These are phyloP conservation scores for Auricularia sp. DNA, from an alignment of 768 basidiomycete genomes.

Conservation along the genomic window DNA sequence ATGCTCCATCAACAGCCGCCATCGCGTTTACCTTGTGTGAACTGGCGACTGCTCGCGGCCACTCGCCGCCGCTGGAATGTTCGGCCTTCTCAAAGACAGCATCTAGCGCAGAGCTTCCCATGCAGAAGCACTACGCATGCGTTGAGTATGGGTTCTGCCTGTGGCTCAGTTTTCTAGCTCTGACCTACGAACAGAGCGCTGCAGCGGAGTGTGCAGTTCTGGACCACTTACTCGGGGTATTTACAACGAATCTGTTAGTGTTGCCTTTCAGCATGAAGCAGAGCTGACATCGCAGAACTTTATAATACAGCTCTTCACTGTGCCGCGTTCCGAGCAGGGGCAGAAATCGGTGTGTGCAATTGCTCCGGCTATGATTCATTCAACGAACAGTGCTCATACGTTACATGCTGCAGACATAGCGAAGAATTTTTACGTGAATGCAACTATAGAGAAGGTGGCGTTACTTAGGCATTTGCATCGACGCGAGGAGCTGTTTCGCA, in stretches of 20 bases:
- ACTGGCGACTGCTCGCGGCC: constrained; percentile 59
- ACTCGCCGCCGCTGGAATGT: constrained; percentile 62
- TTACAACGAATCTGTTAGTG: constrained; percentile 57
- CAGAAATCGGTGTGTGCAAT: constrained; percentile 50
- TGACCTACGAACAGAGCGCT: constrained; percentile 39
- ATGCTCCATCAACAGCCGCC: constrained; percentile 35
- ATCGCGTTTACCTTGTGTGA: constrained; percentile 74
- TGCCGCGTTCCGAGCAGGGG: constrained; percentile 61
- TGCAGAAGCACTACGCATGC: constrained; percentile 30
- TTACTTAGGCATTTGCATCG: constrained; percentile 36
- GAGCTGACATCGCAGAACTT: neutral
- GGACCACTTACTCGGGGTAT: constrained; percentile 81
- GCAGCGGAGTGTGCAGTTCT: constrained; percentile 68
- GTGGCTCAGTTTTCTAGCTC: neutral
- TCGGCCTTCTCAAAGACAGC: constrained; percentile 9
- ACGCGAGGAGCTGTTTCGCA: constrained; percentile 24
- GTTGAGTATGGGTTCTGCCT: constrained; percentile 34
- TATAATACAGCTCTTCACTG: constrained; percentile 54
- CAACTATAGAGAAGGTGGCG: constrained; percentile 45
- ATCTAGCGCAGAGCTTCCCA: neutral
- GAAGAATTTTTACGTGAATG: constrained; percentile 55
- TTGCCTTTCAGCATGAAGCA: too few relatives aligned
- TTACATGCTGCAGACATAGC: constrained; percentile 38
- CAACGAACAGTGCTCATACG: neutral
- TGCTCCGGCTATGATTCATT: neutral